Conservation (phyloP, 2,329 filamentous ascomycete species). For the Aspergillus proliferans region DNA sequence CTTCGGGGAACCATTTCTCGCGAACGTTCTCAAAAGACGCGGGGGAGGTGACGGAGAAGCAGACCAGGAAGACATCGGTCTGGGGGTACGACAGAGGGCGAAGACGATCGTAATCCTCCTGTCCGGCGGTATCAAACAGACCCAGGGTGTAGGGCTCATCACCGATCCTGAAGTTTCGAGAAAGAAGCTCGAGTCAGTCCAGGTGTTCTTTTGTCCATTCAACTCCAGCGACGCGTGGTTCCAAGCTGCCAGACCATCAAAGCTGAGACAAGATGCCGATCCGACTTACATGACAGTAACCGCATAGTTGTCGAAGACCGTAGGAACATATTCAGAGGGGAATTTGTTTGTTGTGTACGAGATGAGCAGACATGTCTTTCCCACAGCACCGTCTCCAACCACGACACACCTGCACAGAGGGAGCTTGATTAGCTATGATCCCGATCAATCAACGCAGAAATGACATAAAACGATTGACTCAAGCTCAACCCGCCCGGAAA, state of each 20-base stretch:
- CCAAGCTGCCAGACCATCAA: background rate
- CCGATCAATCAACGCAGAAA: slow-evolving; percentile 5
- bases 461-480: slow-evolving; percentile 1
- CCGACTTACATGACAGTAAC: slow-evolving; percentile 94
- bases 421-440: slow-evolving; percentile 14
- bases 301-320: slow-evolving; percentile 99
- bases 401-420: slow-evolving; percentile 74
- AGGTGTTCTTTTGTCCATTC: background rate
- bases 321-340: slow-evolving; percentile 98
- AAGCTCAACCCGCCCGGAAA: background rate
- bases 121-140: slow-evolving; percentile 95
- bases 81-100: slow-evolving; percentile 95
- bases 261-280: background rate
- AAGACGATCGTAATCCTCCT: slow-evolving; percentile 98
- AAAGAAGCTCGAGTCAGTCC: slow-evolving; percentile 3
- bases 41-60: slow-evolving; percentile 95
- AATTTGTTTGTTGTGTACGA: slow-evolving; percentile 99
- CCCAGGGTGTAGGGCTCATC: slow-evolving; percentile 97
- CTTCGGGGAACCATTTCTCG: slow-evolving; percentile 98
- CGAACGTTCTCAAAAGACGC: slow-evolving; percentile 98
- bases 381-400: slow-evolving; percentile 97
- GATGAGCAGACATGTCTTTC: slow-evolving; percentile 98
- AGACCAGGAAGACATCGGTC: slow-evolving; percentile 97
- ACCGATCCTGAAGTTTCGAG: slow-evolving; percentile 66
- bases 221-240: background rate